Evolutionary conservation across 495 filamentous ascomycete species (phyloP), one percentile per base, ranked within the genome.

Genomic region (Lophiotrema nucula): DNA sequence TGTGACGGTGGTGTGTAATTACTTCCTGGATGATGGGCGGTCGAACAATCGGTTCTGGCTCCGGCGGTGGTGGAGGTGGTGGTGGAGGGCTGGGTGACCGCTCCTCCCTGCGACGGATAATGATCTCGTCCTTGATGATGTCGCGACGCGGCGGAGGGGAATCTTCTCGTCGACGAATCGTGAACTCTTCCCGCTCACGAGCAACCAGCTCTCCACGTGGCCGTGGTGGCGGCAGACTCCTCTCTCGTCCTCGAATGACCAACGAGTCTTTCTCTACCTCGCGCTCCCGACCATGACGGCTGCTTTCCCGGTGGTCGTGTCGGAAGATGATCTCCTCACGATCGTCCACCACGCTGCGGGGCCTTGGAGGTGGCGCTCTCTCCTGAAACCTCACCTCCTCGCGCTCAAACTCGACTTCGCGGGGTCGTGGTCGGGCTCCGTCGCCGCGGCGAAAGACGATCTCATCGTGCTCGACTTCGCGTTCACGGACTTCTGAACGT

Each of bases 1-100:
- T 88, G 64, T 92, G 86, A 21, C 86, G 80, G 67, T 93, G 91
- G 70, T 91, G 89, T 1, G 88, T 90, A 55, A 91, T 88, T 41
- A 93, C 80, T 66, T 95, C 87, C 57, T 89, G 83, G 66, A 88
- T 84, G 61, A 92, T 87, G 3, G 82, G 80, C 3, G 87, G 86
- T 18, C 81, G 83, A 59, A 81, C 78, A 66, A 90, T 84, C 24
- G 79, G 70, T 51, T 76, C 73, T 2, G 83, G 81, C 37, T 77
- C 75, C 22, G 74, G 67, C 38, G 43, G 26, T 38, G 80, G 80
- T 12, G 76, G 73, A 15, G 41, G 24, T 33, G 80, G 80, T 18
- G 76, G 73, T 22, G 77, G 78, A 23, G 68, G 62, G 11, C 66
- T 66, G 4, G 63, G 62, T 2, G 55, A 58, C 6, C 10, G 10